Evolutionary conservation across 2,329 filamentous ascomycete species (phyloP).

Genomic region (Scedosporium dehoogii): DNA sequence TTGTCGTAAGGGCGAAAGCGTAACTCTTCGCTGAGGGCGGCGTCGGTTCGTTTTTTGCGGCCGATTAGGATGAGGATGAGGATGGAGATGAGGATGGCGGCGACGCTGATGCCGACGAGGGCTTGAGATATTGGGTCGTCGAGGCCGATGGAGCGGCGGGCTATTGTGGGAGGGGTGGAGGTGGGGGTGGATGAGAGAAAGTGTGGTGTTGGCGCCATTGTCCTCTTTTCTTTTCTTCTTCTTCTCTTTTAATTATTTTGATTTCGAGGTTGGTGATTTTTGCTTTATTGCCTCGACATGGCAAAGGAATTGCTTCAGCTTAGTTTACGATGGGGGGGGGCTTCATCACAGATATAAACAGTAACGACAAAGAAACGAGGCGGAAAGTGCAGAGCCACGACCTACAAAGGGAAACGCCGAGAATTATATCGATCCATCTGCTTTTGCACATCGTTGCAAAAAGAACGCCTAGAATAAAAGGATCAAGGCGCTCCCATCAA

Average conservation of each 20-base stretch:
- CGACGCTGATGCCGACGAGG: slow-evolving; percentile 1
- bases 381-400: not conserved
- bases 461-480: not conserved
- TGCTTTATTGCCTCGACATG: not conserved
- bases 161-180: not conserved
- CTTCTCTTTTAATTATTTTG: no score
- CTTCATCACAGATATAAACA: not conserved
- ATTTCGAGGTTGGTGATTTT: not conserved
- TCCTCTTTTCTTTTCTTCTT: not conserved
- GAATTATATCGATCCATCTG: not conserved
- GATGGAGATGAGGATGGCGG: not conserved
- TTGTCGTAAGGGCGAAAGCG: not conserved
- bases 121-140: not conserved
- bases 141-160: not conserved
- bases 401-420: not conserved
- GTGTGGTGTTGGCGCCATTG: not conserved
- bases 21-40: not conserved
- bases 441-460: not conserved
- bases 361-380: not conserved
- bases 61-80: not conserved
- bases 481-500: not conserved
- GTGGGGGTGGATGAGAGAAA: not conserved
- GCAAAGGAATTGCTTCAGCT: not conserved
- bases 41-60: not conserved
- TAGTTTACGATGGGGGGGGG: not conserved